A percentile compares a stretch with the other conserved stretches of the same genome.
phyloP scores from a whole-genome alignment of 2,329 filamentous ascomycete species.

The Lachnellula suecica region DNA sequence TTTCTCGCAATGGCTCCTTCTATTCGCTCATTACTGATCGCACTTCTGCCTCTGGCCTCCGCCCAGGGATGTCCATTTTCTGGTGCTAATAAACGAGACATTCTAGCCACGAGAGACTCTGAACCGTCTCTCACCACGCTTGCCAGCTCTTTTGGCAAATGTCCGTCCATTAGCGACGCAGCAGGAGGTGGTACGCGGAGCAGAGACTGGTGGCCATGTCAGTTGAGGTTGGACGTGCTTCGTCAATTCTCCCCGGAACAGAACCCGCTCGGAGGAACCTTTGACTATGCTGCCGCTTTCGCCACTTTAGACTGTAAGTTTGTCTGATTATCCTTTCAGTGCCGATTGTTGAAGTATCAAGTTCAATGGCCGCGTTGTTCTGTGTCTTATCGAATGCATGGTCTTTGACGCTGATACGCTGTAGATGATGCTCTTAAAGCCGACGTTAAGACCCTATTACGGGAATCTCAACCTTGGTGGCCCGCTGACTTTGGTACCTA shows the following conservation, averaged over 20 bases:
- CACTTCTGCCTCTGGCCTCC: constrained; percentile 21
- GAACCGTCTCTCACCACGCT: constrained; percentile 22
- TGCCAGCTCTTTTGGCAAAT: constrained; percentile 23
- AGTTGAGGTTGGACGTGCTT: constrained; percentile 54
- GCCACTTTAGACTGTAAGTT: constrained; percentile 58
- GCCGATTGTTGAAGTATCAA: too few relatives aligned
- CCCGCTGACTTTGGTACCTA: constrained; percentile 63
- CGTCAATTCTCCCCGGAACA: constrained; percentile 50
- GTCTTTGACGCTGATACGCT: constrained; percentile 6
- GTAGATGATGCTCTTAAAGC: constrained; percentile 49
- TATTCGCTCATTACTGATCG: constrained; percentile 17
- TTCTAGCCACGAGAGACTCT: constrained; percentile 10
- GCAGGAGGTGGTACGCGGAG: constrained; percentile 51
- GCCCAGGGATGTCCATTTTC: constrained; percentile 22
- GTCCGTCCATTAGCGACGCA: constrained; percentile 20
- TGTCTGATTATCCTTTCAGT: too few relatives aligned
- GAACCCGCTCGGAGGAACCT: constrained; percentile 50
- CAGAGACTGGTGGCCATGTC: constrained; percentile 58
- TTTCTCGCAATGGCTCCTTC: constrained; percentile 12
- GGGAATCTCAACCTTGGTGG: constrained; percentile 61
- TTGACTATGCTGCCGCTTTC: constrained; percentile 58
- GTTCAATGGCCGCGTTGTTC: too few relatives aligned
- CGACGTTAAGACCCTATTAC: constrained; percentile 55
- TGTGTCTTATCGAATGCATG: too few relatives aligned
- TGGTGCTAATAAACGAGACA: constrained; percentile 16